These are phyloP conservation scores for Glomus cerebriforme DNA, from an alignment of 192 early-diverging fungal species.

Conservation along the genomic window DNA sequence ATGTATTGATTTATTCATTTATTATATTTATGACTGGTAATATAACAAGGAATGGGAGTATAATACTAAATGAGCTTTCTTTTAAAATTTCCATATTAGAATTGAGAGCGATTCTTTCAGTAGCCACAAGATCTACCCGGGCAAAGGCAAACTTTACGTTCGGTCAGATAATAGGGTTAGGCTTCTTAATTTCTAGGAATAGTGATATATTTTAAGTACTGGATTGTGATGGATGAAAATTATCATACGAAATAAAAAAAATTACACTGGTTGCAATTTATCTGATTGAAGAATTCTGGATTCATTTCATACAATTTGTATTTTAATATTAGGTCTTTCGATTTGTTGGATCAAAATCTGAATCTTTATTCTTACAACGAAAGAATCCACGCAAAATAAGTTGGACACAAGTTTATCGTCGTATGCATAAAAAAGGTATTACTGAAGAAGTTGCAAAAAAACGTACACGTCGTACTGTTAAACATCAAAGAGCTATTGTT, in stretches of 20 bases:
- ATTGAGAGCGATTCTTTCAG: constrained; percentile 95
- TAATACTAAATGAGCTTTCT: not conserved
- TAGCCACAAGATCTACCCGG: constrained; percentile 99
- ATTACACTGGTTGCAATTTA: too few species aligned
- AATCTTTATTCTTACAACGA: constrained; percentile 96
- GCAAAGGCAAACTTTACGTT: constrained; percentile 94
- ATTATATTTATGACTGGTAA: not conserved
- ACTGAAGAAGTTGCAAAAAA: constrained; percentile 96
- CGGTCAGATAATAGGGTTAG: constrained; percentile 86
- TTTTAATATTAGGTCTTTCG: constrained; percentile 60
- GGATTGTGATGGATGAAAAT: not conserved
- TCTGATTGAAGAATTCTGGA: too few species aligned
- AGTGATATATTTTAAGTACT: not conserved
- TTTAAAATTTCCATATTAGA: constrained; percentile 47
- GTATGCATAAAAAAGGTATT: constrained; percentile 98
- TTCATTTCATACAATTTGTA: not conserved
- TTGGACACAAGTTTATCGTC: constrained; percentile 98
- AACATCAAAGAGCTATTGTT: constrained; percentile 94
- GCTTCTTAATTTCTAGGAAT: constrained; percentile 23
- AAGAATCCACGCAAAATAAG: constrained; percentile 97
- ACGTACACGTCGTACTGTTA: constrained; percentile 90
- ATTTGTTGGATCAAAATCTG: constrained; percentile 96
- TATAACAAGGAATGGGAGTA: not conserved
- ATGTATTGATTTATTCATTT: not conserved
- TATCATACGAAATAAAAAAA: too few species aligned